phyloP scores from a whole-genome alignment of 2,329 filamentous ascomycete species.

The Pyricularia sp. region DNA sequence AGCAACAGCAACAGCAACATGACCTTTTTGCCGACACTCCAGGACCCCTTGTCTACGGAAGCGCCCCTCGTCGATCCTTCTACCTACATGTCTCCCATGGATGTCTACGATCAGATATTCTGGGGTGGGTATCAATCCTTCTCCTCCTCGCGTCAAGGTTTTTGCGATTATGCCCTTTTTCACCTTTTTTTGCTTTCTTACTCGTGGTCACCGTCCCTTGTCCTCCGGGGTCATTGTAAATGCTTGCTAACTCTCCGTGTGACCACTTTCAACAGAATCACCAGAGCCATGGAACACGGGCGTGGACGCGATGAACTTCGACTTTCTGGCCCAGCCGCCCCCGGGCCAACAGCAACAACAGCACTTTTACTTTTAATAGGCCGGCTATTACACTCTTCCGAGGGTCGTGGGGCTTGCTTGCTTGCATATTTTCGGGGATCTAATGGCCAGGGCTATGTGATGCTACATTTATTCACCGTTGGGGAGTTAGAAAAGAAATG shows the following conservation, averaged over 20 bases:
- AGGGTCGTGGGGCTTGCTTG: background rate
- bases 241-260: background rate
- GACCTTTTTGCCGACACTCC: slow-evolving; percentile 28
- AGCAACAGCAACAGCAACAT: slow-evolving; percentile 13
- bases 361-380: slow-evolving; percentile 44
- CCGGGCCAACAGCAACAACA: slow-evolving; percentile 46
- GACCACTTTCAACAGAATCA: slow-evolving; percentile 31
- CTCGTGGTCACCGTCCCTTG: too few relatives aligned
- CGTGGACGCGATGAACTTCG: slow-evolving; percentile 49
- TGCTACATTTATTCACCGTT: background rate
- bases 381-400: background rate
- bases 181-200: background rate
- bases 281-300: slow-evolving; percentile 49
- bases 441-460: background rate
- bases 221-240: background rate
- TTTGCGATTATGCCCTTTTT: background rate
- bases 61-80: slow-evolving; percentile 36
- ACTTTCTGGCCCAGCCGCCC: slow-evolving; percentile 49
- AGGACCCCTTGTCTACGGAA: slow-evolving; percentile 10
- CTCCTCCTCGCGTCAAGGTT: background rate
- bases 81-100: slow-evolving; percentile 56
- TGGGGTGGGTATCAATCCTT: slow-evolving; percentile 38
- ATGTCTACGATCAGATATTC: slow-evolving; percentile 59
- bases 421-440: background rate
- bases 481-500: background rate